A percentile compares a stretch with the other conserved stretches of the same genome.
Evolutionary conservation across 148 eudicot species (phyloP).

Genomic region (Euryodendron excelsum): DNA sequence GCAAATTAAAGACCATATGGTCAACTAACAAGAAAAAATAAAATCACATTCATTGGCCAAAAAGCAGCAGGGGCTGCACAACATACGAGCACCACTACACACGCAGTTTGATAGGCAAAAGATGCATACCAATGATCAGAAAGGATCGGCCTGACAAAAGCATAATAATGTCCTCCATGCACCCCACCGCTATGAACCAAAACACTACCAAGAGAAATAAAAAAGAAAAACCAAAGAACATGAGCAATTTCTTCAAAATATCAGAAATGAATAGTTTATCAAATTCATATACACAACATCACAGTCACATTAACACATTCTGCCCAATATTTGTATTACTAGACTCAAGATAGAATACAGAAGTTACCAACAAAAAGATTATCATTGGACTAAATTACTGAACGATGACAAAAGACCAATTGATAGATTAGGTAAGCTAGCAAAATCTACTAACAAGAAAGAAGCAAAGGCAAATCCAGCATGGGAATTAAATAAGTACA

Average conservation of each 20-base stretch:
- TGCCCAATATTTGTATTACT: background rate
- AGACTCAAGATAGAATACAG: background rate
- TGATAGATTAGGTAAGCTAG: background rate
- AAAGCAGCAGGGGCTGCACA: background rate
- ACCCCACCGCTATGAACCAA: constrained; percentile 95
- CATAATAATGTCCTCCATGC: constrained; percentile 91
- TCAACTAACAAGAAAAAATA: background rate
- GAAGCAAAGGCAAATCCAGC: too few relatives aligned
- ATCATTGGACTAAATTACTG: too few relatives aligned
- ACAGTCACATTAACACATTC: background rate
- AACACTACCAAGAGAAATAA: constrained; percentile 45
- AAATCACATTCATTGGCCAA: background rate
- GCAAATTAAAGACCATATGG: background rate
- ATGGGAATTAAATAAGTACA: background rate
- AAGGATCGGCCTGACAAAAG: constrained; percentile 77
- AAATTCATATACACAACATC: background rate
- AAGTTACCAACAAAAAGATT: background rate
- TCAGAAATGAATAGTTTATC: background rate
- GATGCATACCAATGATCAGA: constrained; percentile 70
- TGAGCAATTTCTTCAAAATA: background rate
- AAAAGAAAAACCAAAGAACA: constrained; percentile 3
- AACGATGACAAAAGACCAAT: background rate
- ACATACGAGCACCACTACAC: background rate
- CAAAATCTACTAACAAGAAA: background rate
- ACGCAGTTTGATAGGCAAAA: background rate